Percentiles rank a stretch among this genome's conserved stretches.
phyloP scores from a whole-genome alignment of 2,329 filamentous ascomycete genomes.

The Phialophora macrospora region DNA sequence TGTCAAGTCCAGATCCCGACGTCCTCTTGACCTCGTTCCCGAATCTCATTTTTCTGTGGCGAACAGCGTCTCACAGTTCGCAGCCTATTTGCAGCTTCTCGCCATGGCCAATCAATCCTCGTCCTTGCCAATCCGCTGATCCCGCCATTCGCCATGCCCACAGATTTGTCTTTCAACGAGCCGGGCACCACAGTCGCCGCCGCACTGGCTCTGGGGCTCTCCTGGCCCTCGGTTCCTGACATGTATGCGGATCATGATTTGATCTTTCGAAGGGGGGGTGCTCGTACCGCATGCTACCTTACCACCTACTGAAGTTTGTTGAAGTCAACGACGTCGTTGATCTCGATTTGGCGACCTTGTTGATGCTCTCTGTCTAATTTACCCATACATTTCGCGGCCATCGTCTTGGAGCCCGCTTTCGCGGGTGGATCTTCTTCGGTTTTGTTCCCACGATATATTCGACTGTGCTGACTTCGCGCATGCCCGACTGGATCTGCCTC shows the following conservation, averaged over 20 bases:
- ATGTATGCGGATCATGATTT: constrained; percentile 18
- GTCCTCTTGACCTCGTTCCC: constrained; percentile 21
- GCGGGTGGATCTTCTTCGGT: not conserved
- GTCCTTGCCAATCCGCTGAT: not conserved
- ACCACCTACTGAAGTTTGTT: constrained; percentile 17
- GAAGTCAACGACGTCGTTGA: constrained; percentile 37
- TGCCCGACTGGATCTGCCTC: not conserved
- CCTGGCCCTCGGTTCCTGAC: constrained; percentile 13
- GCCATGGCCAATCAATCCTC: constrained; percentile 5
- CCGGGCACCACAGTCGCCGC: constrained; percentile 6
- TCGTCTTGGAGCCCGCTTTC: not conserved
- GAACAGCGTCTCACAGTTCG: constrained; percentile 7
- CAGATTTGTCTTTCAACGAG: constrained; percentile 2
- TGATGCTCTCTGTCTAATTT: not conserved
- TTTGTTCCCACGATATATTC: not conserved
- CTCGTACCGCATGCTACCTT: not conserved
- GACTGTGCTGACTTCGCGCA: not conserved
- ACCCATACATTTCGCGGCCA: not conserved
- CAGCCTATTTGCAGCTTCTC: not conserved
- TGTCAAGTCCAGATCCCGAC: constrained; percentile 25
- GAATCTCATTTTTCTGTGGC: constrained; percentile 16
- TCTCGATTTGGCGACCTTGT: constrained; percentile 17
- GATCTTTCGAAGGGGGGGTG: not conserved
- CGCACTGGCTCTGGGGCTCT: not conserved
- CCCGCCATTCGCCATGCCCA: not conserved